Evolutionary conservation across 306 rosid genomes (phyloP), one percentile per base, ranked within the genome.

Genomic region (Geum urbanum): DNA sequence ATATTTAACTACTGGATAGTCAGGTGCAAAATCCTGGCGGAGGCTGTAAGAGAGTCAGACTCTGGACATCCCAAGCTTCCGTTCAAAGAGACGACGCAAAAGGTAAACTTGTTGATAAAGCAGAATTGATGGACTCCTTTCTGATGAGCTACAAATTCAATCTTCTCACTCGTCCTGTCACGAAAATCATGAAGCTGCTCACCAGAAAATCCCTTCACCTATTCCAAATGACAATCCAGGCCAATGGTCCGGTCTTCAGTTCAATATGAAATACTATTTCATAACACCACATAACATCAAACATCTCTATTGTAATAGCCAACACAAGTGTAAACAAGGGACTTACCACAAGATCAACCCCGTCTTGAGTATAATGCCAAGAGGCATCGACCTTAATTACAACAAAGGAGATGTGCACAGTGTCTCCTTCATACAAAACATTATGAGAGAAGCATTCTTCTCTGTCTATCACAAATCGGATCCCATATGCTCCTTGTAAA

Each of bases 41-140:
- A 32, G 60, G 32, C 71, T 49, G 37, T 56, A 46, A 44, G 56
- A 24, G 16, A 50, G 63, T 71, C 72, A 79, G 50, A 77, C 80
- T 77, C 86, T 79, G 10, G 81, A 63, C 59, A 20, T 6, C 43
- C 79, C 74, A 63, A 80, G 73, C 85, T 85, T 89, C 52, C 79
- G 63, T 8, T 87, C 87, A 51, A 87, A 85, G 40, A 87, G 92
- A 67, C 86, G 78, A 15, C 77, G 88, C 10, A 89, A 89, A 67
- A 85, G 88, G 81, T 77, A 83, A 71, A 89, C 87, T 74, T 88
- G 78, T 90, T 92, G 46, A 79, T 85, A 74, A 92, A 90, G 83
- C 98, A 92, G 75, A 92, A 90, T 7, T 75, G 87, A 72, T 92
- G 78, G 11, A 77, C 67, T 32, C 98, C 96, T 46, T 66, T 76